Evolutionary conservation across 176 grass and related monocot genomes (phyloP).

Genomic region (Guadua angustifolia): DNA sequence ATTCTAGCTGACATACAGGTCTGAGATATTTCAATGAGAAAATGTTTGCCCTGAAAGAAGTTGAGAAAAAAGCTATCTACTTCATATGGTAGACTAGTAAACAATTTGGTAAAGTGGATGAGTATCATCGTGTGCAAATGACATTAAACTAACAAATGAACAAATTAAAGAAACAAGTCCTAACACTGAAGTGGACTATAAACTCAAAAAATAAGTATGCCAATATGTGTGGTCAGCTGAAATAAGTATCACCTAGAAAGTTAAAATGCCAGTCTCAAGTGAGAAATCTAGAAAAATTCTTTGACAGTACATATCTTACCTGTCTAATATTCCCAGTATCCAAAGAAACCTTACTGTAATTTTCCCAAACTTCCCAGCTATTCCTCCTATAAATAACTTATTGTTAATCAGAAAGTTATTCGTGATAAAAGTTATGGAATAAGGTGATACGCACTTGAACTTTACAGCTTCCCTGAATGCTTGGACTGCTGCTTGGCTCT

Average conservation of each 20-base stretch:
- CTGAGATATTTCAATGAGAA: slow-evolving; percentile 26
- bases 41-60: not conserved
- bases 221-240: slow-evolving; percentile 10
- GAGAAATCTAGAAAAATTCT: not conserved
- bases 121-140: not conserved
- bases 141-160: not conserved
- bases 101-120: not conserved
- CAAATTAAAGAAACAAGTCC: not conserved
- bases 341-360: slow-evolving; percentile 91
- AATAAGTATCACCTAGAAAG: slow-evolving; percentile 16
- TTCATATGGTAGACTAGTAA: slow-evolving; percentile 16
- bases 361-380: slow-evolving; percentile 98
- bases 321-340: slow-evolving; percentile 68
- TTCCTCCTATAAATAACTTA: slow-evolving; percentile 73
- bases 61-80: slow-evolving; percentile 21
- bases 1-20: not conserved
- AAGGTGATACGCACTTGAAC: slow-evolving; percentile 66
- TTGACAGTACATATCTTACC: slow-evolving; percentile 45
- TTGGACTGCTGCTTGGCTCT: slow-evolving; percentile 73
- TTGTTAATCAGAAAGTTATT: slow-evolving; percentile 3
- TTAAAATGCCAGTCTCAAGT: slow-evolving; percentile 13
- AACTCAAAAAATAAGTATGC: no score
- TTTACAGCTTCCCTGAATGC: slow-evolving; percentile 97
- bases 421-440: not conserved
- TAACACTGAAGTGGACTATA: no score